Evolutionary conservation across 345 rosid genomes (phyloP).

Genomic region (Gossypium arboreum): DNA sequence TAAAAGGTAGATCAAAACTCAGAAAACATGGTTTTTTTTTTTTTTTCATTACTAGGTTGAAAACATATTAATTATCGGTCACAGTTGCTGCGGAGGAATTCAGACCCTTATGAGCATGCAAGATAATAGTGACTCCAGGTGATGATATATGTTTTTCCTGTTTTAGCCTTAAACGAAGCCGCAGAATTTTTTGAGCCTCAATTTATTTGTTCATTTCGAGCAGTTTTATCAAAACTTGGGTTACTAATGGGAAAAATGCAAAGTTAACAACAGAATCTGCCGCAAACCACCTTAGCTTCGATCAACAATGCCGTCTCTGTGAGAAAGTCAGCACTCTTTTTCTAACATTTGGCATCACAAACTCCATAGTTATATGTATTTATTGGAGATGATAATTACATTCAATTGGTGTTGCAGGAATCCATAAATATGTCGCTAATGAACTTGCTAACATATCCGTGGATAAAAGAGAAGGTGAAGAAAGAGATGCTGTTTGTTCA

Average conservation of each 20-base stretch:
- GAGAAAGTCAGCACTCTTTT: conserved; percentile 56
- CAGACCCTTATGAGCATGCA: conserved; percentile 77
- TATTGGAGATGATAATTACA: neutral
- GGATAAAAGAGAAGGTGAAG: conserved; percentile 61
- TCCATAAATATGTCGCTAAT: conserved; percentile 54
- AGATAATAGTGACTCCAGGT: conserved; percentile 71
- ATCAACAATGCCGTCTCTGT: conserved; percentile 76
- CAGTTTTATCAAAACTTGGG: conserved; percentile 84
- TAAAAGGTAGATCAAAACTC: too few relatives aligned
- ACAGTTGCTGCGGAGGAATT: conserved; percentile 89
- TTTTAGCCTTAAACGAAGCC: neutral
- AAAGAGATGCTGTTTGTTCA: conserved; percentile 41
- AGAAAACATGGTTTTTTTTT: too few relatives aligned
- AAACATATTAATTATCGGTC: conserved; percentile 78
- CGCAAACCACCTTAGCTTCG: conserved; percentile 63
- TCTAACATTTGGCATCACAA: neutral
- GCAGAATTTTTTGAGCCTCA: neutral
- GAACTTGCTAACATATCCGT: conserved; percentile 67
- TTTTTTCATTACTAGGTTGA: conserved; percentile 50
- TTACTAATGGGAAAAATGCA: conserved; percentile 64
- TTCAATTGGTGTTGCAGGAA: conserved; percentile 39
- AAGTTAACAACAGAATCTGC: conserved; percentile 57
- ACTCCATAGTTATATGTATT: neutral
- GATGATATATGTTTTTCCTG: neutral
- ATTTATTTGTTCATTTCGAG: conserved; percentile 24